Evolutionary conservation across 176 grass and related monocot species (phyloP).

Genomic region (Neostapfia colusana): DNA sequence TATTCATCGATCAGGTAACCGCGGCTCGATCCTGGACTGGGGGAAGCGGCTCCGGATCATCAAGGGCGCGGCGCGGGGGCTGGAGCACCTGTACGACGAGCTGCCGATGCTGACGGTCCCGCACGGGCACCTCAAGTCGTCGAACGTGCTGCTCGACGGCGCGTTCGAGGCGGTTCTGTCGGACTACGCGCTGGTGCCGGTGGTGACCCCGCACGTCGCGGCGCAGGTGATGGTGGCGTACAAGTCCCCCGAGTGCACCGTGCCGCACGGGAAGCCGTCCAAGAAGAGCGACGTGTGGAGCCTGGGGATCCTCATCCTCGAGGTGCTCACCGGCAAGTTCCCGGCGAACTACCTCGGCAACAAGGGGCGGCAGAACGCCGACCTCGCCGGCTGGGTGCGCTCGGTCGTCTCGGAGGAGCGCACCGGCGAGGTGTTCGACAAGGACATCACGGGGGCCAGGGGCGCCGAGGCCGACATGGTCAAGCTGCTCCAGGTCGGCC

Average conservation of each 20-base stretch:
- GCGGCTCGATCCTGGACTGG: conserved; percentile 60
- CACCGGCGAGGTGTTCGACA: conserved; percentile 65
- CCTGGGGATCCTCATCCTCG: conserved; percentile 72
- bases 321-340: conserved; percentile 73
- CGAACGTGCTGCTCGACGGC: conserved; percentile 73
- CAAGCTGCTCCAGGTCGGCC: conserved; percentile 58
- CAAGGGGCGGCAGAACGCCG: conserved; percentile 45
- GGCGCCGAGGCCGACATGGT: conserved; percentile 46
- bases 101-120: conserved; percentile 86
- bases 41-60: conserved; percentile 62
- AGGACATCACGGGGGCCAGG: conserved; percentile 20
- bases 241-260: conserved; percentile 66
- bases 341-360: conserved; percentile 43
- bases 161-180: conserved; percentile 58
- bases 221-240: conserved; percentile 76
- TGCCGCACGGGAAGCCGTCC: conserved; percentile 50
- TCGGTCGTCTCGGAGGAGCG: conserved; percentile 56
- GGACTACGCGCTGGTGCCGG: conserved; percentile 78
- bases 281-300: conserved; percentile 98
- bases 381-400: conserved; percentile 58
- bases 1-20: conserved; percentile 21
- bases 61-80: conserved; percentile 56
- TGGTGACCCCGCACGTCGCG: conserved; percentile 60
- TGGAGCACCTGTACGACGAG: conserved; percentile 81
- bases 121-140: conserved; percentile 90